Evolutionary conservation across 1,284 basidiomycete genomes (phyloP).

Genomic region (Heterobasidion irregulare): DNA sequence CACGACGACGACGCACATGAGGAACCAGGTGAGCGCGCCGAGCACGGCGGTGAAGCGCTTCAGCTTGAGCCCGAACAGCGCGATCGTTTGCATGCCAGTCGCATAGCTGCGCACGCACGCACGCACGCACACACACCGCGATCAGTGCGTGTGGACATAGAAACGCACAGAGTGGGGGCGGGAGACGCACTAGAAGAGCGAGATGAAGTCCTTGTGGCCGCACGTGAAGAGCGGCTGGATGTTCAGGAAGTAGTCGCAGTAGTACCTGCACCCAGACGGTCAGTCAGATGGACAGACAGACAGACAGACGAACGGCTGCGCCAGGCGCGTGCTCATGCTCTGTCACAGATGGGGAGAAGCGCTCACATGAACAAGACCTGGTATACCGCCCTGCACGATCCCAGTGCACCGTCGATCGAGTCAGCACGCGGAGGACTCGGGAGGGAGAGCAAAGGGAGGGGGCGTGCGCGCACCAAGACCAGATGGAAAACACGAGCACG

Average conservation of each 20-base stretch:
- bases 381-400: constrained; percentile 22
- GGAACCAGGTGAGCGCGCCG: constrained; percentile 49
- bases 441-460: no score
- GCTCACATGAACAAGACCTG: constrained; percentile 50
- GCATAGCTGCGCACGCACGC: constrained; percentile 30
- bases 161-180: no score
- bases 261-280: constrained; percentile 28
- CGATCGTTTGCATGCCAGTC: constrained; percentile 67
- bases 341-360: constrained; percentile 7
- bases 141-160: constrained; percentile 9
- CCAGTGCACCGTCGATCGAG: not conserved
- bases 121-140: not conserved
- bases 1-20: constrained; percentile 36
- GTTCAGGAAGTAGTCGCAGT: constrained; percentile 40
- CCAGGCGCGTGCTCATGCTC: no score
- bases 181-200: constrained; percentile 51
- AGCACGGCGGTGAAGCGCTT: constrained; percentile 59
- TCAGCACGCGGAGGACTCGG: no score
- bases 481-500: constrained; percentile 42
- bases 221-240: constrained; percentile 21
- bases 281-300: no score
- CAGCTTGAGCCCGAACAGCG: constrained; percentile 67
- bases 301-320: not conserved
- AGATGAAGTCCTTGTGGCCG: constrained; percentile 48
- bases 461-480: constrained; percentile 40